These are phyloP conservation scores for Lactifluus hygrophoroides DNA, from an alignment of 768 basidiomycete genomes.

Conservation along the genomic window DNA sequence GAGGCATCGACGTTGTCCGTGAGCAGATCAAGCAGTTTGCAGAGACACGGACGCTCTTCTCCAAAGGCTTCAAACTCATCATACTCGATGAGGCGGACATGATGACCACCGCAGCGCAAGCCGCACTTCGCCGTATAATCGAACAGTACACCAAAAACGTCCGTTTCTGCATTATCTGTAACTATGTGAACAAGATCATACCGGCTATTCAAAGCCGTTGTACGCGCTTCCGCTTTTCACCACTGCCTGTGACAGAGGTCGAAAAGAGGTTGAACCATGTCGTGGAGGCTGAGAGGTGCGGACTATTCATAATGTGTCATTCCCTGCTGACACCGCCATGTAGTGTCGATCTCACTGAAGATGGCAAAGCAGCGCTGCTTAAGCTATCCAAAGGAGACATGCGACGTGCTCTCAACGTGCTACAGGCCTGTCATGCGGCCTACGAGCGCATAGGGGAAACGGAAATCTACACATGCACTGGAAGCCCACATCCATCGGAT, in stretches of 20 bases:
- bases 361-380: conserved; percentile 82
- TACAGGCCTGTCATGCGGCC: conserved; percentile 97
- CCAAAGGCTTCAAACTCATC: conserved; percentile 95
- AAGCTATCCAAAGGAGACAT: conserved; percentile 97
- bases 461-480: conserved; percentile 94
- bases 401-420: conserved; percentile 90
- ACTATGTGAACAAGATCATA: conserved; percentile 98
- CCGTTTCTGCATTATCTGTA: conserved; percentile 99
- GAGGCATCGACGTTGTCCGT: conserved; percentile 96
- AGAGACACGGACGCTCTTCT: conserved; percentile 83
- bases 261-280: conserved; percentile 74
- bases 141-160: conserved; percentile 99
- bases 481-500: conserved; percentile 91
- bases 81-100: conserved; percentile 99
- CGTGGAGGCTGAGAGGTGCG: conserved; percentile 77
- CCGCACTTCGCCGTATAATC: conserved; percentile 92
- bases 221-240: conserved; percentile 95
- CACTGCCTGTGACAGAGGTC: conserved; percentile 77
- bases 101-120: conserved; percentile 99
- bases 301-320: neutral
- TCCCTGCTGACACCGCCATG: neutral
- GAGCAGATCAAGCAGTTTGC: conserved; percentile 99
- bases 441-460: conserved; percentile 84
- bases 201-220: conserved; percentile 98
- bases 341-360: conserved; percentile 79